These are phyloP conservation scores for Termitomyces sp. DNA, from an alignment of 768 basidiomycete genomes.

Conservation along the genomic window DNA sequence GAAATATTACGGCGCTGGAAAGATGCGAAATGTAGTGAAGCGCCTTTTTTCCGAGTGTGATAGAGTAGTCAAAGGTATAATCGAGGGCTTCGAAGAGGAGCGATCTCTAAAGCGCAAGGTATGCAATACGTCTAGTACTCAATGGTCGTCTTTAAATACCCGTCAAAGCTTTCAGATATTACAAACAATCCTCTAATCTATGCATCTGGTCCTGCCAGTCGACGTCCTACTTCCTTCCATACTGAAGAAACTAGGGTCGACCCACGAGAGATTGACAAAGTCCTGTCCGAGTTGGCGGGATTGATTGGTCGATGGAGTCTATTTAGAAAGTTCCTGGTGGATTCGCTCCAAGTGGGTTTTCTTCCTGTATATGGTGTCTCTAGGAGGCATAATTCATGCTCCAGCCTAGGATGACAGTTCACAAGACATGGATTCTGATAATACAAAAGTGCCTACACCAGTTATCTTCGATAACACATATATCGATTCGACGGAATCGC, in stretches of 20 bases:
- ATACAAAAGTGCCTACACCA: not conserved
- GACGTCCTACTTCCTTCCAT: conserved; percentile 21
- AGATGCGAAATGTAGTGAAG: conserved; percentile 77
- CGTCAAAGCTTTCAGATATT: conserved; percentile 41
- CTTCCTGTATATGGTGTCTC: not conserved
- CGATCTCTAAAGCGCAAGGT: conserved; percentile 79
- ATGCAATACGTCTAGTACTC: conserved; percentile 2
- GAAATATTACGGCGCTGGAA: conserved; percentile 91
- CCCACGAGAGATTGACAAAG: conserved; percentile 87
- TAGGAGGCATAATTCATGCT: not conserved
- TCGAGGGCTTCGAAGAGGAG: conserved; percentile 91
- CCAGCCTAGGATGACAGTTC: conserved; percentile 12
- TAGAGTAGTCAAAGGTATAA: conserved; percentile 66
- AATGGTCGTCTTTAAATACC: not conserved
- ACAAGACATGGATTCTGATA: conserved; percentile 10
- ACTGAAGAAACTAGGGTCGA: conserved; percentile 61
- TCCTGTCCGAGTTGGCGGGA: conserved; percentile 81
- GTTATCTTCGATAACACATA: conserved; percentile 16
- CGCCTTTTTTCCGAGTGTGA: conserved; percentile 84
- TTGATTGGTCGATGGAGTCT: conserved; percentile 92
- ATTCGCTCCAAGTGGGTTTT: conserved; percentile 56
- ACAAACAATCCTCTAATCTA: conserved; percentile 34
- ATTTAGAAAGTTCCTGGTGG: conserved; percentile 82
- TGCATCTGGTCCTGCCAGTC: conserved; percentile 25
- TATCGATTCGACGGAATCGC: conserved; percentile 49